These are phyloP conservation scores for Cryptococcus sp. DNA, from an alignment of 1,284 basidiomycete species.

Conservation along the genomic window DNA sequence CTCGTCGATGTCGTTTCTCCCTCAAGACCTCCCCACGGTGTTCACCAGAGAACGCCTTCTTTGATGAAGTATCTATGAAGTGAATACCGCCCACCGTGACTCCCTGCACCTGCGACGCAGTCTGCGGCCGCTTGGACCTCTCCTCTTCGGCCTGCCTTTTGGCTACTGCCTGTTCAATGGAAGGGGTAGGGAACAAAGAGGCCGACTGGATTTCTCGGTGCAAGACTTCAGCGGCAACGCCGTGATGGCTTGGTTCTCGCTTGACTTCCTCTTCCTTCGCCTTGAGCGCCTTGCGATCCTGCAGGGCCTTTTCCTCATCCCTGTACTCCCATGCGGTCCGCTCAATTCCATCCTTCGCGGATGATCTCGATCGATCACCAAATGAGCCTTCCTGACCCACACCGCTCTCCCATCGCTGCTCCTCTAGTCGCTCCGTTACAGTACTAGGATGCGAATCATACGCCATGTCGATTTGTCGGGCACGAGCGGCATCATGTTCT, in stretches of 20 bases:
- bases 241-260: conserved; percentile 16
- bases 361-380: conserved; percentile 18
- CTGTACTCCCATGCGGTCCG: conserved; percentile 48
- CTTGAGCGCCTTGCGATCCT: conserved; percentile 14
- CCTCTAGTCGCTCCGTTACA: conserved; percentile 42
- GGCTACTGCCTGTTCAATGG: conserved; percentile 16
- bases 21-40: conserved; percentile 12
- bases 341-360: conserved; percentile 30
- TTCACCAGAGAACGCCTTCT: conserved; percentile 6
- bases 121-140: conserved; percentile 1
- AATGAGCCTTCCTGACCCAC: conserved; percentile 39
- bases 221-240: conserved; percentile 16
- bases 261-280: conserved; percentile 16
- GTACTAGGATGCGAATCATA: conserved; percentile 37
- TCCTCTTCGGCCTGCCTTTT: conserved; percentile 18
- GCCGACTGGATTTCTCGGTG: conserved; percentile 16
- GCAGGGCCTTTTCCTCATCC: conserved; percentile 31
- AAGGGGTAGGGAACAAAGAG: conserved; percentile 20
- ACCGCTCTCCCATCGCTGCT: conserved; percentile 37
- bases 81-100: conserved; percentile 13
- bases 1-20: conserved; percentile 18
- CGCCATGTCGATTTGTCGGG: conserved; percentile 26
- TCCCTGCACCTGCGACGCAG: conserved; percentile 11
- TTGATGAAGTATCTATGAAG: conserved; percentile 17
- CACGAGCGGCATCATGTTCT: conserved; percentile 21